Conservation (phyloP, 257 asterid species). For the Penstemon davidsonii region DNA sequence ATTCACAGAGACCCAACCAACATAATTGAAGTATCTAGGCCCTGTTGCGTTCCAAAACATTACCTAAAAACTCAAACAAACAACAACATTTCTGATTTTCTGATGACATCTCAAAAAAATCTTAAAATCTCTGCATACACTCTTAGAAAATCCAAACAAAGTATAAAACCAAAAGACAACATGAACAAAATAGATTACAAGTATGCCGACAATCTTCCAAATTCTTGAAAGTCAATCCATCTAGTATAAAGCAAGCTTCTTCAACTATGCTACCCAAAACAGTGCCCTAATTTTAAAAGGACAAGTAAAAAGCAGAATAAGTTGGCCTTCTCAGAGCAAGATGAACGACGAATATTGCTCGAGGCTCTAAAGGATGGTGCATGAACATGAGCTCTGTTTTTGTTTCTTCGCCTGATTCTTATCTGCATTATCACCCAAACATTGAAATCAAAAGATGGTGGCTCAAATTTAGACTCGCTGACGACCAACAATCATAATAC, state of each 20-base stretch:
- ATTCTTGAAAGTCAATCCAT: conserved; percentile 14
- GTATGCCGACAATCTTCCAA: conserved; percentile 16
- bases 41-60: too few relatives aligned
- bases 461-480: conserved; percentile 5
- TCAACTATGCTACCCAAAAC: not conserved
- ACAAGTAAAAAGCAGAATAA: conserved; percentile 15
- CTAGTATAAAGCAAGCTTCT: conserved; percentile 21
- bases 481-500: not conserved
- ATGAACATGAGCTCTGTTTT: conserved; percentile 46
- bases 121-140: too few relatives aligned
- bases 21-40: too few relatives aligned
- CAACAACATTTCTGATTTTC: too few relatives aligned
- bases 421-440: conserved; percentile 32
- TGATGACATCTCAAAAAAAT: too few relatives aligned
- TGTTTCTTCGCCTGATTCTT: conserved; percentile 43
- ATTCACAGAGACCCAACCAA: too few relatives aligned
- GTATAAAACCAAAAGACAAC: conserved; percentile 2
- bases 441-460: not conserved
- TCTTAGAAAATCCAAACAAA: not conserved
- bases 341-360: not conserved
- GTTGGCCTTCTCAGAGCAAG: conserved; percentile 20
- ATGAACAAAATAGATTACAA: conserved; percentile 32
- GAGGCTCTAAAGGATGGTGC: conserved; percentile 44
- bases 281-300: conserved; percentile 11
- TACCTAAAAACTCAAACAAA: too few relatives aligned